These are phyloP conservation scores for Penicillium sp. DNA, from an alignment of 2,329 filamentous ascomycete genomes.

Conservation along the genomic window DNA sequence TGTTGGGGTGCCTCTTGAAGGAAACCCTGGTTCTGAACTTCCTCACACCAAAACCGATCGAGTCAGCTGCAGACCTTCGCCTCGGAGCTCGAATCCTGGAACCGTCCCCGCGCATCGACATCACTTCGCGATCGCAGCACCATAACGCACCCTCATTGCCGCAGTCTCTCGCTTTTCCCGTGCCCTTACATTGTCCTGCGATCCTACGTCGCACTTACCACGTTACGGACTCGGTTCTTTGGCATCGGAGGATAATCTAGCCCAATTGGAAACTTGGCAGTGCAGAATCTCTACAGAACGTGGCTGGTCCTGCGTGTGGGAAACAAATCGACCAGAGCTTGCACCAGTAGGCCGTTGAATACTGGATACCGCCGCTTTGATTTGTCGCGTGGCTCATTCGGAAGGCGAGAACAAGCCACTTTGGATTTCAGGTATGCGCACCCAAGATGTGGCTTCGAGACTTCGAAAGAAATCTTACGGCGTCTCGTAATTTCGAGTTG, in stretches of 20 bases:
- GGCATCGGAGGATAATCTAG: constrained; percentile 17
- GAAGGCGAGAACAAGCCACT: constrained; percentile 10
- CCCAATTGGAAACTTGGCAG: constrained; percentile 26
- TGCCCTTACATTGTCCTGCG: constrained; percentile 2
- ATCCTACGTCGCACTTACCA: constrained; percentile 6
- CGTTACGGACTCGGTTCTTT: constrained; percentile 5
- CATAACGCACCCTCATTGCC: neutral
- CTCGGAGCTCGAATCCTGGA: constrained; percentile 3
- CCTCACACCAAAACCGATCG: neutral
- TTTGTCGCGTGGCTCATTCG: constrained; percentile 9
- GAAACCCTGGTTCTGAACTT: neutral
- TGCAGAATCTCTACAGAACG: constrained; percentile 24
- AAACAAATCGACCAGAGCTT: constrained; percentile 23
- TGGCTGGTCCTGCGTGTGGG: constrained; percentile 23
- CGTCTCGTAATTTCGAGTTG: constrained; percentile 3
- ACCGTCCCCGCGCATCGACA: neutral
- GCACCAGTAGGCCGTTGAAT: constrained; percentile 9
- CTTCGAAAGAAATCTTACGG: neutral
- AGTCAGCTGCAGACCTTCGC: neutral
- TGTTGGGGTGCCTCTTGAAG: neutral
- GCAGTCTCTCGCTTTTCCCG: neutral
- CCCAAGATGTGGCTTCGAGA: neutral
- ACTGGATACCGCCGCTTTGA: constrained; percentile 2
- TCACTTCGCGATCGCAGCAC: constrained; percentile 3
- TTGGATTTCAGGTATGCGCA: constrained; percentile 10